phyloP scores from a whole-genome alignment of 2,329 filamentous ascomycete genomes.

The Paecilomyces dactylethromorphus region DNA sequence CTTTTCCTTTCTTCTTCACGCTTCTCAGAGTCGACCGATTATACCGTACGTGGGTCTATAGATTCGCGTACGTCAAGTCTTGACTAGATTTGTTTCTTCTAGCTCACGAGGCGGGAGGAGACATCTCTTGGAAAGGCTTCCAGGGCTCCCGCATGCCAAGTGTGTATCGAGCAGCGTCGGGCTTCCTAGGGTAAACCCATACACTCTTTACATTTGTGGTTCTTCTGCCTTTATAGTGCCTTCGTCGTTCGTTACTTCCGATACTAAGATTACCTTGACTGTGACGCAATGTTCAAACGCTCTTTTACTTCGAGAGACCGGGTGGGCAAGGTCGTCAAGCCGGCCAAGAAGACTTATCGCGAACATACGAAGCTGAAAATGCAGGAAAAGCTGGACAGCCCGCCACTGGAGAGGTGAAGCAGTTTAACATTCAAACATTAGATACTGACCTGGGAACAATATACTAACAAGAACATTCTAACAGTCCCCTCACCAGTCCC shows the following conservation, averaged over 20 bases:
- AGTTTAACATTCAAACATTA: slow-evolving; percentile 2
- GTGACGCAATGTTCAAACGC: slow-evolving; percentile 78
- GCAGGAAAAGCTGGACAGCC: slow-evolving; percentile 70
- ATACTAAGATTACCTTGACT: slow-evolving; percentile 20
- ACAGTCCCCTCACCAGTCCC: slow-evolving; percentile 54
- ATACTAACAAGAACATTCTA: neutral
- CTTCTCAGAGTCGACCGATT: slow-evolving; percentile 36
- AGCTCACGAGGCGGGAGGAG: slow-evolving; percentile 20
- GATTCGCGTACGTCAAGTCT: slow-evolving; percentile 45
- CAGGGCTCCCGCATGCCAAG: slow-evolving; percentile 49
- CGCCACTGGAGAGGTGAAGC: slow-evolving; percentile 44
- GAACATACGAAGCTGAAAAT: slow-evolving; percentile 80
- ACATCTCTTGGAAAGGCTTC: slow-evolving; percentile 42
- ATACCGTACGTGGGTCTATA: slow-evolving; percentile 20
- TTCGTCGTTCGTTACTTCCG: slow-evolving; percentile 39
- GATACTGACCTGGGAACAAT: neutral
- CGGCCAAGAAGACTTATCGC: slow-evolving; percentile 67
- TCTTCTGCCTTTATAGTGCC: slow-evolving; percentile 26
- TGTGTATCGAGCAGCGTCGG: slow-evolving; percentile 46
- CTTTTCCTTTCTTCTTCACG: slow-evolving; percentile 40
- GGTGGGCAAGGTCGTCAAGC: slow-evolving; percentile 80
- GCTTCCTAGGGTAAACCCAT: slow-evolving; percentile 26
- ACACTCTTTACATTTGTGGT: slow-evolving; percentile 34
- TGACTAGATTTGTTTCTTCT: slow-evolving; percentile 19
- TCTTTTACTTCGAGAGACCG: slow-evolving; percentile 80